A percentile compares a stretch with the other conserved stretches of the same genome.
phyloP scores from a whole-genome alignment of 2,329 filamentous ascomycete genomes.

The Rhinocladiella similis region DNA sequence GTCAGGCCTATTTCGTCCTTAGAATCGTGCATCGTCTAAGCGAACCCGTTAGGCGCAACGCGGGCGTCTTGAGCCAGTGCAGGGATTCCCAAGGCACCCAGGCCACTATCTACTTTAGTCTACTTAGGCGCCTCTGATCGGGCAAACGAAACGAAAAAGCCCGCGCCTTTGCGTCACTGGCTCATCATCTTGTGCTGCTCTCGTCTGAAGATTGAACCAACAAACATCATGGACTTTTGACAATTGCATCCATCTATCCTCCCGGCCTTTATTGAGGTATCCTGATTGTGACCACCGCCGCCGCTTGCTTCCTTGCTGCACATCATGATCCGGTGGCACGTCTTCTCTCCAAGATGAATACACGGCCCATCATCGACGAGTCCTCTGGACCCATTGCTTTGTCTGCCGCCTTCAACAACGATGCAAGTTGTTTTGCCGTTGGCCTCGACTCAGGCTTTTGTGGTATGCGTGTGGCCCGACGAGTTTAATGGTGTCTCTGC shows the following conservation, averaged over 20 bases:
- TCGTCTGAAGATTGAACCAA: background rate
- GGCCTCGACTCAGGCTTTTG: conserved; percentile 84
- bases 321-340: conserved; percentile 4
- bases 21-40: background rate
- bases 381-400: conserved; percentile 73
- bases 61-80: too few relatives aligned
- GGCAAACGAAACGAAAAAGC: background rate
- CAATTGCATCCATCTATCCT: background rate
- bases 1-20: background rate
- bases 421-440: conserved; percentile 81
- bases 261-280: background rate
- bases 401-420: conserved; percentile 81
- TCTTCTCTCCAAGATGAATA: conserved; percentile 68
- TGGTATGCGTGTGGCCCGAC: conserved; percentile 55
- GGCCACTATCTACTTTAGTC: too few relatives aligned
- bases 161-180: conserved; percentile 2
- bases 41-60: background rate
- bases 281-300: background rate
- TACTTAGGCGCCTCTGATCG: too few relatives aligned
- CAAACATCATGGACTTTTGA: conserved; percentile 5
- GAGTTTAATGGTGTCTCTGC: background rate
- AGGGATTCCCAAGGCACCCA: too few relatives aligned
- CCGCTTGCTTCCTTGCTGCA: background rate
- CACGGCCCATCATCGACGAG: conserved; percentile 78
- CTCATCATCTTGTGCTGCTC: background rate